Base-by-base conservation (phyloP, 1,284 basidiomycete genomes). In the Apiotrichum sp. region DNA sequence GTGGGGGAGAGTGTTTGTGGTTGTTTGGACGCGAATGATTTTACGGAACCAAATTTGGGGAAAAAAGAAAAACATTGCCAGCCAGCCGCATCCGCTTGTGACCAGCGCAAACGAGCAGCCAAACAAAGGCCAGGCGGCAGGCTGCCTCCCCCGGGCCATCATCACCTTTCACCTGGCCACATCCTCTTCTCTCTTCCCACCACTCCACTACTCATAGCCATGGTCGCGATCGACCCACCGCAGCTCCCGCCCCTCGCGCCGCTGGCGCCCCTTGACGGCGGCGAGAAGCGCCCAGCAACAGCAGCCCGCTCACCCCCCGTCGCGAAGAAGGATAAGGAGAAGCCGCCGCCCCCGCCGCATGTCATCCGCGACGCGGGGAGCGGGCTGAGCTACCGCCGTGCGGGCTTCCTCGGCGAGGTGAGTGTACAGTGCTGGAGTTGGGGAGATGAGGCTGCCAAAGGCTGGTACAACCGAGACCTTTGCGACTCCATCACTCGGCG, bases 371-470 rank as follows among this genome's bases (percentile, higher is more conserved):
- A 92, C 78, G 82, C 81, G 70, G 77, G 73, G 40, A 81, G 82
- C 48, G 71, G 80, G 22, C 61, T 83, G 47, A 79, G 84, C 50
- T 88, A 86, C 64, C 78, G 80, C 36, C 81, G 89, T 47, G 82
- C 89, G 22, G 87, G 86, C 22, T 88, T 93, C 70, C 77, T 93
- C 46, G 90, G 90, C 66, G 90, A 93, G 83, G 89, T 90, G 64
- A 54, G n/a, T n/a, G n/a, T n/a, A n/a, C n/a, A n/a, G n/a, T n/a
- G n/a, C n/a, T n/a, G n/a, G n/a, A n/a, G n/a, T n/a, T n/a, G n/a
- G n/a, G n/a, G n/a, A n/a, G n/a, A n/a, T n/a, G n/a, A n/a, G n/a
- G n/a, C n/a, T n/a, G n/a, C n/a, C n/a, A n/a, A n/a, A n/a, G n/a
- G n/a, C n/a, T n/a, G n/a, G n/a, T n/a, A n/a, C n/a, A n/a, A n/a